Percentiles rank a stretch among this genome's conserved stretches.
Evolutionary conservation across 1,284 basidiomycete species (phyloP).

Genomic region (Agroathelia rolfsii): DNA sequence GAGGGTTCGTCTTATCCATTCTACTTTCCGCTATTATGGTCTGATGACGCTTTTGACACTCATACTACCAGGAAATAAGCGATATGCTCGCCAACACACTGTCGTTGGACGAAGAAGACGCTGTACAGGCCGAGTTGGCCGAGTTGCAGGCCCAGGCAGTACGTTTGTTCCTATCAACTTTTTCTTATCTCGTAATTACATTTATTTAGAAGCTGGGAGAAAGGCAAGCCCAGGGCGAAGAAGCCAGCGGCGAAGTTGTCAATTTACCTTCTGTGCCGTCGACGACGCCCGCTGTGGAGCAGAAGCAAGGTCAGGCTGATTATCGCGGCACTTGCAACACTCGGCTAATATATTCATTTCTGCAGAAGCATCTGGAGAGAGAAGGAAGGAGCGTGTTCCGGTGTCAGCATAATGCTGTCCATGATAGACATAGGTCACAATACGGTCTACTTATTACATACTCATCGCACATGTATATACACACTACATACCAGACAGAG

Average conservation of each 20-base stretch:
- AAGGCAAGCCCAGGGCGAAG: slow-evolving; percentile 19
- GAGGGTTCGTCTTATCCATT: slow-evolving; percentile 33
- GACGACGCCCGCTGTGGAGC: slow-evolving; percentile 25
- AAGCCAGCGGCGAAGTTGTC: slow-evolving; percentile 16
- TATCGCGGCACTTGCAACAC: slow-evolving; percentile 1
- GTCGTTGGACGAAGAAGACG: slow-evolving; percentile 87
- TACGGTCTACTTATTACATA: slow-evolving; percentile 5
- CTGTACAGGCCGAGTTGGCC: slow-evolving; percentile 76
- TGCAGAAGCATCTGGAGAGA: slow-evolving; percentile 10
- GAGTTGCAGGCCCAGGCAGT: slow-evolving; percentile 58
- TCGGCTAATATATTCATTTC: slow-evolving; percentile 1
- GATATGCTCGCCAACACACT: slow-evolving; percentile 79
- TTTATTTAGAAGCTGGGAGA: slow-evolving; percentile 6
- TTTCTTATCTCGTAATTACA: slow-evolving; percentile 12
- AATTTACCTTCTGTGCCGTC: slow-evolving; percentile 39
- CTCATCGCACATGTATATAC: too few relatives aligned
- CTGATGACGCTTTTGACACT: slow-evolving; percentile 9
- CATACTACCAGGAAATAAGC: slow-evolving; percentile 68
- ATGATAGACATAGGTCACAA: slow-evolving; percentile 6
- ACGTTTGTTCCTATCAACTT: slow-evolving; percentile 12
- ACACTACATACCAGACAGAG: too few relatives aligned
- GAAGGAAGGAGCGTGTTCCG: slow-evolving; percentile 28
- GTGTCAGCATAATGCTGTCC: slow-evolving; percentile 29
- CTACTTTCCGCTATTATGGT: not conserved
- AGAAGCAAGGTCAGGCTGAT: slow-evolving; percentile 18